phyloP scores from a whole-genome alignment of 257 asterid genomes.

The Lycium ferocissimum region DNA sequence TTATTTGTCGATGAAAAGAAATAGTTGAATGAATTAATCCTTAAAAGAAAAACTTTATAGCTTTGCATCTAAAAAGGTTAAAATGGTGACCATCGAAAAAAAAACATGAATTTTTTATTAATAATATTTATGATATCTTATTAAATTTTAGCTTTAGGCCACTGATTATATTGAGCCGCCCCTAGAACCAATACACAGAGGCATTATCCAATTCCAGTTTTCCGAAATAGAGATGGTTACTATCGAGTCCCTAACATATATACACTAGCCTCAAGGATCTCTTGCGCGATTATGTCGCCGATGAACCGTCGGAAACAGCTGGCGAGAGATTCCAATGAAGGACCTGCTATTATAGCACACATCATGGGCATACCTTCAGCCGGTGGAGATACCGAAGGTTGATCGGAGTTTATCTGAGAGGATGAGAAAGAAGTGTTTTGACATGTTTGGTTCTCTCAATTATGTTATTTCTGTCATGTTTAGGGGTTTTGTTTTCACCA shows the following conservation, averaged over 20 bases:
- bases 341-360: constrained; percentile 87
- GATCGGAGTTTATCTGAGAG: constrained; percentile 31
- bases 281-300: constrained; percentile 49
- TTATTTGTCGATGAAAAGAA: too few relatives aligned
- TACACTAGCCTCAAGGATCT: constrained; percentile 83
- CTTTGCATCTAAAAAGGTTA: too few relatives aligned
- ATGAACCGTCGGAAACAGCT: constrained; percentile 45
- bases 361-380: constrained; percentile 93
- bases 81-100: too few relatives aligned
- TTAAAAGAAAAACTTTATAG: too few relatives aligned
- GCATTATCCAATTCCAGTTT: constrained; percentile 19
- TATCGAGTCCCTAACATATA: neutral
- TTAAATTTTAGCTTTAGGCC: too few relatives aligned
- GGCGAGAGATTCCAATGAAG: constrained; percentile 81
- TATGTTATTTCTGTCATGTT: constrained; percentile 51
- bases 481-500: constrained; percentile 31
- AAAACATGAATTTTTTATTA: too few relatives aligned
- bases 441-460: constrained; percentile 53
- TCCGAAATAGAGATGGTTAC: constrained; percentile 43
- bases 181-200: constrained; percentile 19
- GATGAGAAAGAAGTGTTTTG: constrained; percentile 45
- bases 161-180: too few relatives aligned
- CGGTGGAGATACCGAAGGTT: constrained; percentile 51
- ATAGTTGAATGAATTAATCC: too few relatives aligned
- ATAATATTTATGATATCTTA: too few relatives aligned